phyloP scores from a whole-genome alignment of 2,329 filamentous ascomycete species.

The Exophiala viscosa region DNA sequence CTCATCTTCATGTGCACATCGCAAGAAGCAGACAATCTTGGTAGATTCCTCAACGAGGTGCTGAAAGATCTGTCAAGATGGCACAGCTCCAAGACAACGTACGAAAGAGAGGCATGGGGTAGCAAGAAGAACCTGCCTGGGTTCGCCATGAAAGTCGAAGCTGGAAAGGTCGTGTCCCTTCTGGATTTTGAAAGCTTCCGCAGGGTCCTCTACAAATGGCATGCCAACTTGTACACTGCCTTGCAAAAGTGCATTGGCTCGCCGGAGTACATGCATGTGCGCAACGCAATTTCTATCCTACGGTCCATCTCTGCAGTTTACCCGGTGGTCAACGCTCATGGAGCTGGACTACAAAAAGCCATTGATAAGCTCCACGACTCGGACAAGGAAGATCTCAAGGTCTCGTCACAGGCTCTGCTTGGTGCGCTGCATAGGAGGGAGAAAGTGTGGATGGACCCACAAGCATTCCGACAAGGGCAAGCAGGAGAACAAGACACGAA shows the following conservation, averaged over 20 bases:
- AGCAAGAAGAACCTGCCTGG: slow-evolving; percentile 64
- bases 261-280: slow-evolving; percentile 94
- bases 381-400: slow-evolving; percentile 49
- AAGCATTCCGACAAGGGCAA: slow-evolving; percentile 39
- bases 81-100: slow-evolving; percentile 73
- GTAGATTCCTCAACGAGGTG: slow-evolving; percentile 79
- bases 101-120: slow-evolving; percentile 78
- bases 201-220: slow-evolving; percentile 83
- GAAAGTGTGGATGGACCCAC: slow-evolving; percentile 48
- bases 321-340: slow-evolving; percentile 87
- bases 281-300: slow-evolving; percentile 87
- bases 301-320: slow-evolving; percentile 78
- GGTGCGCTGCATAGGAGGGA: slow-evolving; percentile 47
- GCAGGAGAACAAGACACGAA: slow-evolving; percentile 16
- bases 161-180: slow-evolving; percentile 66
- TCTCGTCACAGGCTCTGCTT: slow-evolving; percentile 48
- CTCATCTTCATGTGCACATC: slow-evolving; percentile 88
- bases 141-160: slow-evolving; percentile 71
- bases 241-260: slow-evolving; percentile 77
- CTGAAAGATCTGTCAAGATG: slow-evolving; percentile 76
- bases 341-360: slow-evolving; percentile 44
- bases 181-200: slow-evolving; percentile 84
- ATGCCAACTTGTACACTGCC: slow-evolving; percentile 73
- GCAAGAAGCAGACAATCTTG: slow-evolving; percentile 88
- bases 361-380: slow-evolving; percentile 44